Conservation (phyloP, 768 basidiomycete genomes). For the Scleroderma bovista region DNA sequence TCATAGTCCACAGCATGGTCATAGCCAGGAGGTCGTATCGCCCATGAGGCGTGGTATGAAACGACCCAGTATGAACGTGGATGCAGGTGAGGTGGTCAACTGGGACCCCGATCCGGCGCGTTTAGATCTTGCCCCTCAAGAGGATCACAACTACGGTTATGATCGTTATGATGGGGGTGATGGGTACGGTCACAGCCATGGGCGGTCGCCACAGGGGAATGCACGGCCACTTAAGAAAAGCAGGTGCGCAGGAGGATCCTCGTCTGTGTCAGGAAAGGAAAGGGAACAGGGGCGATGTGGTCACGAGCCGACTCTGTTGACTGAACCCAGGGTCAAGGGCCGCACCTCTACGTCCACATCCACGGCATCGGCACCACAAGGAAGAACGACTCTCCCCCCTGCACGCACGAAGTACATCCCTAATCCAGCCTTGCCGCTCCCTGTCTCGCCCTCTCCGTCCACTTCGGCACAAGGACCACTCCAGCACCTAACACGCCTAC, state of each 20-base stretch:
- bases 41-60: constrained; percentile 43
- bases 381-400: constrained; percentile 12
- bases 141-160: too few species aligned
- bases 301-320: too few species aligned
- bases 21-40: constrained; percentile 22
- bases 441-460: background rate
- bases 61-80: constrained; percentile 35
- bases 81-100: background rate
- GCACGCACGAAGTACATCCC: constrained; percentile 28
- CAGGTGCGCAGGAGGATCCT: background rate
- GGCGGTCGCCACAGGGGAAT: background rate
- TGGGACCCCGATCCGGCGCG: background rate
- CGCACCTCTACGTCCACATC: too few species aligned
- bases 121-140: background rate
- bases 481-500: constrained; percentile 15
- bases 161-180: too few species aligned
- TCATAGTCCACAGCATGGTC: constrained; percentile 13
- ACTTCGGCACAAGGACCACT: constrained; percentile 6
- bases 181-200: background rate
- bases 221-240: background rate
- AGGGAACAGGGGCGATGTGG: too few species aligned
- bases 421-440: constrained; percentile 7
- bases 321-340: too few species aligned
- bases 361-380: too few species aligned
- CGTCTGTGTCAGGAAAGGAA: background rate